Percentiles rank a stretch among this genome's conserved stretches.
phyloP scores from a whole-genome alignment of 495 filamentous ascomycete species.

The Amniculicola lignicola region DNA sequence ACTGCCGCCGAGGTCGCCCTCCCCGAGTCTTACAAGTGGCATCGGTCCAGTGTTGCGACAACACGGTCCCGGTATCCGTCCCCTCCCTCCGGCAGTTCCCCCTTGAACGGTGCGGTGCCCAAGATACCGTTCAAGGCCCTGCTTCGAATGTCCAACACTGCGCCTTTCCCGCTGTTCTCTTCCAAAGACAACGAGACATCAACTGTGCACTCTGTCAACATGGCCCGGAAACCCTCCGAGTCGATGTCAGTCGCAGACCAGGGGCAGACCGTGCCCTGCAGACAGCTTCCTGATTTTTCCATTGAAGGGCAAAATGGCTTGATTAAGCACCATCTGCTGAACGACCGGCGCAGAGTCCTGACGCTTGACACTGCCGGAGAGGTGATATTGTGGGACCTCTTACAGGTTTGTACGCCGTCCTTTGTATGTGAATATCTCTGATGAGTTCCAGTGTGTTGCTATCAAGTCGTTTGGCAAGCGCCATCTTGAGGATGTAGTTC shows the following conservation, averaged over 20 bases:
- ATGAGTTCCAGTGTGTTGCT: constrained; percentile 85
- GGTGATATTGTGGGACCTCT: constrained; percentile 92
- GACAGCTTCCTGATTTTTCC: constrained; percentile 58
- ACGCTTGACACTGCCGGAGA: constrained; percentile 94
- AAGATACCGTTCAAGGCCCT: constrained; percentile 74
- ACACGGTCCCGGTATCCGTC: constrained; percentile 30
- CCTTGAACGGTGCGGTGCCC: constrained; percentile 49
- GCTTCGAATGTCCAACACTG: constrained; percentile 77
- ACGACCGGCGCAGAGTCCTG: constrained; percentile 82
- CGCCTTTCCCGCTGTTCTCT: constrained; percentile 59
- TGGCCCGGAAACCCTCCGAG: constrained; percentile 52
- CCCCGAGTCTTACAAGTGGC: constrained; percentile 39
- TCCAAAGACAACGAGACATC: constrained; percentile 51
- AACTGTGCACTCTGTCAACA: constrained; percentile 49
- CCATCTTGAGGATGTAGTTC: constrained; percentile 87
- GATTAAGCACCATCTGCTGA: constrained; percentile 88
- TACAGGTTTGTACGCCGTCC: constrained; percentile 56
- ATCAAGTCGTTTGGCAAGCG: constrained; percentile 86
- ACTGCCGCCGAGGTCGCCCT: constrained; percentile 58
- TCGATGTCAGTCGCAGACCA: constrained; percentile 16
- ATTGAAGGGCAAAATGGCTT: constrained; percentile 94
- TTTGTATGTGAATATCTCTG: constrained; percentile 35
- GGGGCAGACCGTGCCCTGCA: constrained; percentile 48
- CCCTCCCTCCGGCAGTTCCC: constrained; percentile 26
- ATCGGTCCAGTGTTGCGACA: constrained; percentile 38